Base-by-base conservation (phyloP, 1,139 yeast species). In the Geotrichum fermentans region DNA sequence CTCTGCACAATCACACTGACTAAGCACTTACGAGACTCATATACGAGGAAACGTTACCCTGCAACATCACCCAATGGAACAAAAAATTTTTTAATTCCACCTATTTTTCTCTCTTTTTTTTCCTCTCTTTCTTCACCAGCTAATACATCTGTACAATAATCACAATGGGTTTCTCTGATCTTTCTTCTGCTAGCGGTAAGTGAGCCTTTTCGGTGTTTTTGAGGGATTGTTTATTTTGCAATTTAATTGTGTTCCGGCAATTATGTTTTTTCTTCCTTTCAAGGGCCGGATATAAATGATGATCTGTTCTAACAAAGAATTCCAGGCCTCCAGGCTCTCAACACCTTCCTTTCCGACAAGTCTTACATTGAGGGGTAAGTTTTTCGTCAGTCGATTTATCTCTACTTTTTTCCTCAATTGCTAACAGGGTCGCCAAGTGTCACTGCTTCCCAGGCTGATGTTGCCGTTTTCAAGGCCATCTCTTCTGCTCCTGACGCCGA, bases 281-380 rank as follows among this genome's bases (percentile, higher is more conserved):
- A n/a, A n/a, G n/a, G n/a, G n/a, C n/a, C n/a, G n/a, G 32, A 28
- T 28, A 5, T 28, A 14, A 8, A 24, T 28, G 21, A 11, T 32
- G 22, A 29, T 47, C 28, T 24, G 40, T 40, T 40, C 29, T 43
- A 45, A 40, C 21, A 24, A n/a, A 20, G 34, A 44, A 40, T 34
- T 40, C 7, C 44, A 74, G 77, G 97, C 70, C 74, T 90, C 70
- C 76, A 84, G 73, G 77, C 88, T 70, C 85, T 90, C 71, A 83
- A 89, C 86, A 78, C 78, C 64, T 82, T 79, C 79, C 82, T 90
- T 74, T 87, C 83, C 73, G 90, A 85, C 75, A 86, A 88, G 79
- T 84, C 95, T 61, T 89, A 88, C 85, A 69, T 89, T 65, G 92
- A 86, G 71, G 96, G 96, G 95, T 87, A 83, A 72, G 95, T 78